These are phyloP conservation scores for Podospora australis DNA, from an alignment of 495 filamentous ascomycete species.

Conservation along the genomic window DNA sequence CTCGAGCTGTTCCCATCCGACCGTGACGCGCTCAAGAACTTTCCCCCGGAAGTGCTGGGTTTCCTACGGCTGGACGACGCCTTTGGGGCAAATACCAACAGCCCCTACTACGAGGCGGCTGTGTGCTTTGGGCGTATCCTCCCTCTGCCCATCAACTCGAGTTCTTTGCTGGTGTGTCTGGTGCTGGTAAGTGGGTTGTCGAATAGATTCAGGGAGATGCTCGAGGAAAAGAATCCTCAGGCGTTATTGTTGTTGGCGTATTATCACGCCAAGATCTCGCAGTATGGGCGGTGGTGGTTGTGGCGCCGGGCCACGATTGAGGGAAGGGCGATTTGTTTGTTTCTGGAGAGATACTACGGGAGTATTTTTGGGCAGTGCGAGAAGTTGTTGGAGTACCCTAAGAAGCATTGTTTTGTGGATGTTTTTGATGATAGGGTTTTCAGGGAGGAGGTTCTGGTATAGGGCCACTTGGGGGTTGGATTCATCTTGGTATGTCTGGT, in stretches of 20 bases:
- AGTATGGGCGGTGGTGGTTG: conserved; percentile 34
- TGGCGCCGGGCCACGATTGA: conserved; percentile 30
- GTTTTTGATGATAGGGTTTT: too few relatives aligned
- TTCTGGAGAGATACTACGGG: conserved; percentile 20
- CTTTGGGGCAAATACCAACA: not conserved
- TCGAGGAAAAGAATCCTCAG: conserved; percentile 32
- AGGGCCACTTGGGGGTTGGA: too few relatives aligned
- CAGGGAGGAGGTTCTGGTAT: too few relatives aligned
- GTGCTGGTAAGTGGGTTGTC: conserved; percentile 31
- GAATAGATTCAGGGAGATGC: conserved; percentile 21
- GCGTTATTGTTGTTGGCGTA: conserved; percentile 36
- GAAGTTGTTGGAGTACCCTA: conserved; percentile 12
- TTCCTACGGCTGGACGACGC: conserved; percentile 5
- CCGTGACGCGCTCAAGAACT: not conserved
- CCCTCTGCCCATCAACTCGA: conserved; percentile 17
- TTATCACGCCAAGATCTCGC: conserved; percentile 35
- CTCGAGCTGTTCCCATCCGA: not conserved
- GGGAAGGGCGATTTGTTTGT: conserved; percentile 29
- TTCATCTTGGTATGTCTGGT: too few relatives aligned
- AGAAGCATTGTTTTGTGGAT: conserved; percentile 1
- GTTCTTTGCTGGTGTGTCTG: conserved; percentile 28
- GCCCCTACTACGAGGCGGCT: conserved; percentile 10
- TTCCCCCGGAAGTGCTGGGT: conserved; percentile 4
- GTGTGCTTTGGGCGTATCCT: conserved; percentile 18
- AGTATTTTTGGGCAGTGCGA: not conserved